Base-by-base conservation (phyloP, 768 basidiomycete genomes). In the Lactarius hengduanensis region DNA sequence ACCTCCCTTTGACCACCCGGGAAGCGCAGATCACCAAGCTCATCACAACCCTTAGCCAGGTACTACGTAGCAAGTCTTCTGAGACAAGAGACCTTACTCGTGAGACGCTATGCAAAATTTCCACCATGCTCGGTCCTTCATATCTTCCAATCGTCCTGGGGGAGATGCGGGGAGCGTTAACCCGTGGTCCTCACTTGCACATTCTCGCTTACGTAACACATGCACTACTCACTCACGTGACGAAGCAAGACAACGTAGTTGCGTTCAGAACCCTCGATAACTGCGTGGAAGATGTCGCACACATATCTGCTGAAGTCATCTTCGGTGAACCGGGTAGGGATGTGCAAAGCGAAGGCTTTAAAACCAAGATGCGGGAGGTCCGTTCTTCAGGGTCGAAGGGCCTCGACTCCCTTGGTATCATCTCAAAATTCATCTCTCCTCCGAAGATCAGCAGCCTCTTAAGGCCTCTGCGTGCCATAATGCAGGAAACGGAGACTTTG, bases 281-380 rank as follows among this genome's bases (percentile, higher is more conserved):
- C 18, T 89, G 89, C 69, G 88, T 94, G 22, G 84, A 84, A 55
- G 90, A 94, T 70, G 81, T 95, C 9, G 88, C 91, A 0, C 85
- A 90, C 72, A 78, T 98, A 63, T 88, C 91, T 18, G 87, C 88
- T 0, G 94, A 93, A 73, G 96, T 98, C 60, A 84, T 98, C 61
- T 98, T 98, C 71, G 96, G 96, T 32, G 88, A 95, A 74, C 95
- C 96, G 1, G 92, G 91, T 16, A 92, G 91, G 75, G 93, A 98
- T 72, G 88, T 91, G 0, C 85, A 88, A 64, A 81, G 89, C 3
- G 94, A 95, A 71, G 96, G 89, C 30, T 98, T 96, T 86, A 93
- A 89, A 78, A 95, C 94, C 20, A 95, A 92, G 76, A 91, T 94
- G 86, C 84, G 91, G 26, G 96, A 99, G 78, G 96, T 96, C 34